Conservation (phyloP, 2,329 filamentous ascomycete species). For the Rutstroemia sp. region DNA sequence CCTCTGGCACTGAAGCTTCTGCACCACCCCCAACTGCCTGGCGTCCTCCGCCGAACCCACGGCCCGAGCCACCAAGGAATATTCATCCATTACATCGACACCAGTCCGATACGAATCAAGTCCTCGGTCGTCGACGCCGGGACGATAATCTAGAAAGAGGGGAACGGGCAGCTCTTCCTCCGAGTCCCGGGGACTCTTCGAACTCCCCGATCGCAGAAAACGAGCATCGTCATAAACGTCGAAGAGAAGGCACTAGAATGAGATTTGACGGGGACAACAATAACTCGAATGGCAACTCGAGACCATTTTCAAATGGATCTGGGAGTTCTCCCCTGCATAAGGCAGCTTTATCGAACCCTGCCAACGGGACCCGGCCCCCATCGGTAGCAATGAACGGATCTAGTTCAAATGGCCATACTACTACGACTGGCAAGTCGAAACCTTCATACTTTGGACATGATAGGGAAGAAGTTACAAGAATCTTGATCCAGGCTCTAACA, state of each 20-base stretch:
- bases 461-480: conserved; percentile 84
- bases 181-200: conserved; percentile 21
- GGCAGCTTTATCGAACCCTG: conserved; percentile 31
- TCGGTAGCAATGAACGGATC: conserved; percentile 47
- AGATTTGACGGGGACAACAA: conserved; percentile 50
- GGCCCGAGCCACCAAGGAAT: neutral
- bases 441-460: conserved; percentile 72
- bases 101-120: conserved; percentile 26
- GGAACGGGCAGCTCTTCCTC: conserved; percentile 29
- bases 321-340: conserved; percentile 36
- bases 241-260: conserved; percentile 52
- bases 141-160: conserved; percentile 34
- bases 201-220: conserved; percentile 12
- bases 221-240: conserved; percentile 47
- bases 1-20: conserved; percentile 41
- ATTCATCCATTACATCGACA: neutral
- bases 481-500: conserved; percentile 82
- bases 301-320: conserved; percentile 50
- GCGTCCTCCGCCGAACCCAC: neutral
- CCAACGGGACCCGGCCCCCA: conserved; percentile 43
- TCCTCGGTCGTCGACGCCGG: conserved; percentile 45
- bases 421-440: conserved; percentile 14
- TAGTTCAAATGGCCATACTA: conserved; percentile 24
- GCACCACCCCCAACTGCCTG: conserved; percentile 28
- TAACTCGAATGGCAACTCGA: conserved; percentile 47